Evolutionary conservation across 2,329 filamentous ascomycete species (phyloP).

Genomic region (Arthrobotrys sinensis): DNA sequence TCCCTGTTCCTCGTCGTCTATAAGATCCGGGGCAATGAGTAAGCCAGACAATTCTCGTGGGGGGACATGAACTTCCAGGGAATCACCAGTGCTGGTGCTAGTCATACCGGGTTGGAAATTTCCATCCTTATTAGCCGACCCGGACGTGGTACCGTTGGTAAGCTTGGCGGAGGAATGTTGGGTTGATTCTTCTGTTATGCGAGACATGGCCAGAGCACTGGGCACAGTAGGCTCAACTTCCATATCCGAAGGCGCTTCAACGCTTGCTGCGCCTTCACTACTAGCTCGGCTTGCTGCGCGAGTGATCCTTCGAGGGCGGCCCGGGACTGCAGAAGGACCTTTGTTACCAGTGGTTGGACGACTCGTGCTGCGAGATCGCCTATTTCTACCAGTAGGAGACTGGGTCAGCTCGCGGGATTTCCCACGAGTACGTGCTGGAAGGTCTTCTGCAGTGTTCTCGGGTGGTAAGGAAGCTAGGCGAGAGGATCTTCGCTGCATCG

Average conservation of each 20-base stretch:
- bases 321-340: slow-evolving; percentile 58
- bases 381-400: slow-evolving; percentile 63
- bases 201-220: slow-evolving; percentile 50
- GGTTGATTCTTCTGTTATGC: slow-evolving; percentile 56
- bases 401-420: slow-evolving; percentile 63
- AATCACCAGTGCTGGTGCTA: slow-evolving; percentile 49
- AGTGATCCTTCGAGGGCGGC: slow-evolving; percentile 63
- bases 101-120: slow-evolving; percentile 58
- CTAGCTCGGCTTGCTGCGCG: slow-evolving; percentile 69
- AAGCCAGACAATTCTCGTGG: slow-evolving; percentile 44
- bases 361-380: slow-evolving; percentile 66
- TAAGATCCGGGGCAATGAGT: slow-evolving; percentile 39
- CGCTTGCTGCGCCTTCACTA: slow-evolving; percentile 47
- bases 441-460: slow-evolving; percentile 48
- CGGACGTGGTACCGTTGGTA: slow-evolving; percentile 49
- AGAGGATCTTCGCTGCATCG: slow-evolving; percentile 49
- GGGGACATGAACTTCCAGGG: slow-evolving; percentile 28
- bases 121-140: slow-evolving; percentile 32
- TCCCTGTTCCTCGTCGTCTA: slow-evolving; percentile 59
- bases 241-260: slow-evolving; percentile 37
- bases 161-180: slow-evolving; percentile 54
- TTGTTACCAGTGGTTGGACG: slow-evolving; percentile 64
- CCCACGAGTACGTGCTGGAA: slow-evolving; percentile 44
- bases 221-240: slow-evolving; percentile 37
- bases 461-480: slow-evolving; percentile 47